A percentile compares a stretch with the other conserved stretches of the same genome.
Conservation (phyloP, 2,329 filamentous ascomycete genomes). For the Fusarium pseudonygamai region DNA sequence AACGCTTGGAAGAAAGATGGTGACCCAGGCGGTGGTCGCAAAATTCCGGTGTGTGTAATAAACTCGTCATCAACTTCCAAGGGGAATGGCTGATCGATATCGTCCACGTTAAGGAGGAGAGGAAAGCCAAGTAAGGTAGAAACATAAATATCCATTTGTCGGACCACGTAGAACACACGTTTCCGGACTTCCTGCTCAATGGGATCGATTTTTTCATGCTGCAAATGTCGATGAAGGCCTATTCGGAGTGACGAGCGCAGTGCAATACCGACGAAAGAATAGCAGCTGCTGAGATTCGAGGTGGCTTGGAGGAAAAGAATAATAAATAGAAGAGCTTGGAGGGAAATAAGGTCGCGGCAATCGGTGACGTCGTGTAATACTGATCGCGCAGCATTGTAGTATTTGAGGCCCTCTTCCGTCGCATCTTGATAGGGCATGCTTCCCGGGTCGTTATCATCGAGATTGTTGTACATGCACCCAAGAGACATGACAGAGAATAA, state of each 20-base stretch:
- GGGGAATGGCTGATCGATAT: constrained; percentile 73
- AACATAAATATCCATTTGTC: constrained; percentile 77
- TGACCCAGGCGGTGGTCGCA: constrained; percentile 63
- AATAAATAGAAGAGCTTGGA: constrained; percentile 82
- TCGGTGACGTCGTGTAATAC: constrained; percentile 73
- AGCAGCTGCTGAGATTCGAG: constrained; percentile 81
- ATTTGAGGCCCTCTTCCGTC: constrained; percentile 73
- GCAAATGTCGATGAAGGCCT: constrained; percentile 78
- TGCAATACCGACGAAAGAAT: constrained; percentile 82
- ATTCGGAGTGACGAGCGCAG: constrained; percentile 79
- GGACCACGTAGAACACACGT: constrained; percentile 73
- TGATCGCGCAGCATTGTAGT: constrained; percentile 73
- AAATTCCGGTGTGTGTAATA: constrained; percentile 67
- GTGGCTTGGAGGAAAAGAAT: constrained; percentile 84
- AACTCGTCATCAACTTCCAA: constrained; percentile 74
- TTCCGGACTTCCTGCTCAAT: constrained; percentile 72
- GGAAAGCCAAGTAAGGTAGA: constrained; percentile 74
- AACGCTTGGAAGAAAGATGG: constrained; percentile 71
- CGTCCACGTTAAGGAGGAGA: constrained; percentile 69
- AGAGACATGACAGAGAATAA: constrained; percentile 76
- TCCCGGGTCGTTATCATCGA: constrained; percentile 63
- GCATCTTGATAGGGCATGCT: constrained; percentile 59
- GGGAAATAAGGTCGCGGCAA: constrained; percentile 76
- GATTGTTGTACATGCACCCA: constrained; percentile 75
- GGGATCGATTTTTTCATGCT: constrained; percentile 68